Evolutionary conservation across 768 basidiomycete genomes (phyloP).

Genomic region (Galerina sulciceps): DNA sequence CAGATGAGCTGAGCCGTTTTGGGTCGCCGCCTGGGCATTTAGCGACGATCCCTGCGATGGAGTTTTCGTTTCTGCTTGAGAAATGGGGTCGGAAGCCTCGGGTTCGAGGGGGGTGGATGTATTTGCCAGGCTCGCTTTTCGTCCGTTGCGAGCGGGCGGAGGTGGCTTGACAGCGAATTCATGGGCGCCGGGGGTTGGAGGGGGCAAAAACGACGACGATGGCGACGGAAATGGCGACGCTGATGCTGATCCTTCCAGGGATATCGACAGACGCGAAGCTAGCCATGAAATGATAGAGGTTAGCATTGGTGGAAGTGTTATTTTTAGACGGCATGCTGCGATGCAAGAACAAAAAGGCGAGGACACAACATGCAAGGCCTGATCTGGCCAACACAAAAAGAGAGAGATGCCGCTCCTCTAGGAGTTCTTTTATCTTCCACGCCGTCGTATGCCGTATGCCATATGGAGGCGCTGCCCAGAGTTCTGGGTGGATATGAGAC

Average conservation of each 20-base stretch:
- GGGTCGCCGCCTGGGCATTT: neutral
- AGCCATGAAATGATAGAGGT: neutral
- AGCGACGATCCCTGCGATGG: constrained; percentile 6
- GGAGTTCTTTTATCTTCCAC: too few relatives aligned
- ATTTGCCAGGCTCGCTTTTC: constrained; percentile 20
- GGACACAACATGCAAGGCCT: neutral
- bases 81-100: constrained; percentile 1
- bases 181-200: constrained; percentile 67
- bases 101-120: constrained; percentile 10
- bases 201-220: constrained; percentile 69
- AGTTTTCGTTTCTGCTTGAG: neutral
- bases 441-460: too few relatives aligned
- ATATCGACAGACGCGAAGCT: constrained; percentile 37
- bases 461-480: too few relatives aligned
- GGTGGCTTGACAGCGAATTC: constrained; percentile 64
- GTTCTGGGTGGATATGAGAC: too few relatives aligned
- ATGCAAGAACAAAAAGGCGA: constrained; percentile 5
- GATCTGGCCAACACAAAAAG: neutral
- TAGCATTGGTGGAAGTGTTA: constrained; percentile 9
- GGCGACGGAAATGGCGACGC: constrained; percentile 63
- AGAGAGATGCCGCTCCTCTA: too few relatives aligned
- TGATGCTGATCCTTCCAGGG: constrained; percentile 45
- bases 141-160: constrained; percentile 30
- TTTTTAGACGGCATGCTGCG: constrained; percentile 10
- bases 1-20: constrained; percentile 7